Evolutionary conservation across 176 grass and related monocot genomes (phyloP), one percentile per base, ranked within the genome.

Genomic region (Ananas comosus): DNA sequence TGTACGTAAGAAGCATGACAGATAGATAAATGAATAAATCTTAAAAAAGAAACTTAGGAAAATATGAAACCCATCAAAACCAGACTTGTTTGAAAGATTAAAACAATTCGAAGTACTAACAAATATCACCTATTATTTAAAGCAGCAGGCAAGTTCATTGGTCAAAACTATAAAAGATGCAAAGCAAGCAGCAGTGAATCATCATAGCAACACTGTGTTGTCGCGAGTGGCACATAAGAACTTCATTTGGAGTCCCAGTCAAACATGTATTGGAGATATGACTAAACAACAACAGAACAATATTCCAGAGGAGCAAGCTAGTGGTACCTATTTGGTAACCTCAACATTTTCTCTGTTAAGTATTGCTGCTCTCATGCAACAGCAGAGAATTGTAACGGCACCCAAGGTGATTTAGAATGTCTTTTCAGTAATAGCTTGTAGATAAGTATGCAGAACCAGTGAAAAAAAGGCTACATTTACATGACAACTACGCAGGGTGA

Each of bases 1-100:
- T 7, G 10, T 69, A 12, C 23, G 51, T 22, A 50, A 63, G 76
- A 67, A 57, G 65, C 9, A 79, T 7, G 33, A 42, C 33, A 72
- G 70, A 66, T 61, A 33, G 54, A 72, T 13, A 29, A 23, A 23
- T 23, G 22, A 23, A 23, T 23, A 23, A 25, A 81, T 24, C 49
- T 13, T n/a, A 42, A 9, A 65, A 23, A 27, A 42, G 18, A 58
- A 53, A 24, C 42, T 27, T 18, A 69, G 28, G 56, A 68, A 73
- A 25, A 61, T 19, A 61, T 22, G 17, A 61, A 61, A 61, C 56
- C 1, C 21, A 61, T 61, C 56, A 61, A 61, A 61, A n/a, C 56
- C 9, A 61, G 21, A 61, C 21, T 61, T 19, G 21, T 22, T 2
- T 18, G 21, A 16, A 61, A 61, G 12, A 61, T 61, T 61, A 61